phyloP scores from a whole-genome alignment of 768 basidiomycete genomes.

The Trametes punicea region DNA sequence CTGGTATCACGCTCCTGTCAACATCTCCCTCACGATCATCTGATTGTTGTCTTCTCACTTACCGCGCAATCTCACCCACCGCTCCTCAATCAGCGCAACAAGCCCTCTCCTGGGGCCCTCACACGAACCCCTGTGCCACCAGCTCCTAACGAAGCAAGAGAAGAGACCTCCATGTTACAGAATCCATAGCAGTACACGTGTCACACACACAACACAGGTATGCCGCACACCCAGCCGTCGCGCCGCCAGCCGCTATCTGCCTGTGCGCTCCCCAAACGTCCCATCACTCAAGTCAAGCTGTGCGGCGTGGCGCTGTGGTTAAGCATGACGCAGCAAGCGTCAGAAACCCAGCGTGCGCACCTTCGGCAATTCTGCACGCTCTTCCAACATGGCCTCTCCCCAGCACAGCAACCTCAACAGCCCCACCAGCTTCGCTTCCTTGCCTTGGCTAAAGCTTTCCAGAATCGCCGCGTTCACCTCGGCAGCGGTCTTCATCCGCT shows the following conservation, averaged over 20 bases:
- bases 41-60: slow-evolving; percentile 19
- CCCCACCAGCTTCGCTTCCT: slow-evolving; percentile 85
- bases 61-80: slow-evolving; percentile 3
- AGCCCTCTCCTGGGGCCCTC: not conserved
- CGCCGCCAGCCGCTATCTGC: slow-evolving; percentile 5
- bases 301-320: not conserved
- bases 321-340: slow-evolving; percentile 20
- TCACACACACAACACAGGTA: not conserved
- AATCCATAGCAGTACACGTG: slow-evolving; percentile 11
- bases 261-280: slow-evolving; percentile 19
- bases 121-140: not conserved
- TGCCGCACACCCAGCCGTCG: not conserved
- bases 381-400: slow-evolving; percentile 79
- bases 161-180: slow-evolving; percentile 1
- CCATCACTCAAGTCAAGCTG: slow-evolving; percentile 28
- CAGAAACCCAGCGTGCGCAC: slow-evolving; percentile 37
- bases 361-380: slow-evolving; percentile 79
- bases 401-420: slow-evolving; percentile 82
- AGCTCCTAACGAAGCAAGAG: not conserved
- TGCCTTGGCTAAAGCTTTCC: slow-evolving; percentile 87
- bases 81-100: not conserved
- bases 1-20: slow-evolving; percentile 16
- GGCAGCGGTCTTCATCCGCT: slow-evolving; percentile 91
- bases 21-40: slow-evolving; percentile 16
- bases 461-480: slow-evolving; percentile 96